Evolutionary conservation across 1,139 yeast genomes (phyloP), one percentile per base, ranked within the genome.

Genomic region (Saccharomyces hybrid): DNA sequence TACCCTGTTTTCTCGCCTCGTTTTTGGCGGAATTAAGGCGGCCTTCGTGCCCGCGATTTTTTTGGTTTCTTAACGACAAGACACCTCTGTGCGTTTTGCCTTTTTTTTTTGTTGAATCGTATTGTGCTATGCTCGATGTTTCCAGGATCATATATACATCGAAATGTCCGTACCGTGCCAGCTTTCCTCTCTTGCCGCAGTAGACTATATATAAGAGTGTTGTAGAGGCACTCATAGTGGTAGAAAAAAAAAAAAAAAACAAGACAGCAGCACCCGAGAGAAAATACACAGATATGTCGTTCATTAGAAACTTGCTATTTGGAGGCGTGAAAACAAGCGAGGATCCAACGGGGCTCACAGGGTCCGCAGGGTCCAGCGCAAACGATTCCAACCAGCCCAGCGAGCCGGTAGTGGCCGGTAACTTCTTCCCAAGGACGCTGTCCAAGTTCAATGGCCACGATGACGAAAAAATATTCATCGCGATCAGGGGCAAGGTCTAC

Each of bases 401-500:
- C 13, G 83, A 81, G 55, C 85, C 95, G 2, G 75, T 88, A 4
- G 84, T 88, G 7, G 88, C 82, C 62, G 87, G 88, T n/a, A 78
- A 78, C 51, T 93, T 86, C 73, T 89, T 95, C 2, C 97, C 97
- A n/a, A 69, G 74, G 55, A 79, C 88, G 2, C 75, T 93, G 38
- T 79, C 80, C 56, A 84, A 83, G 64, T 90, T 74, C 73, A 89
- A 93, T 68, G 98, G 99, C 1, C 80, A 74, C 49, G 90, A 86
- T 60, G 84, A 83, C 53, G 84, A 85, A 51, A 82, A 82, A 62
- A 90, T 95, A 41, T 84, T 85, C 66, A 81, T 93, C 63, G 96
- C 89, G 0, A 89, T 93, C 14, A 82, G 78, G 63, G 96, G 96
- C 1, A 83, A 80, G 48, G 96, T 93, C 4, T 93, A 81, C 67